Percentiles rank a stretch among this genome's conserved stretches.
Conservation (phyloP, 805 yeast species). For the Zygoascus bituminiphila region DNA sequence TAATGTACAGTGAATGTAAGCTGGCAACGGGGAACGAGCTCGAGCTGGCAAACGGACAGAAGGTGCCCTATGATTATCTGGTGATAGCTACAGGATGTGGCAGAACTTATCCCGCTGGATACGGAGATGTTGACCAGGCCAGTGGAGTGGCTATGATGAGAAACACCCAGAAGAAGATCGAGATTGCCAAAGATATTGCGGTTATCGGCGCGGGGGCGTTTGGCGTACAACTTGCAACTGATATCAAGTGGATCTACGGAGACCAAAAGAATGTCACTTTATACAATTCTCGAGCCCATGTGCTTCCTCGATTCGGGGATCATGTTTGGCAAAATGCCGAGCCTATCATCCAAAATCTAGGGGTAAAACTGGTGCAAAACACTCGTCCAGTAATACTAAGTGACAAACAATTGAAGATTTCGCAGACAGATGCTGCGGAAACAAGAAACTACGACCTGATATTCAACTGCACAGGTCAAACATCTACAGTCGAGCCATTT, state of each 20-base stretch:
- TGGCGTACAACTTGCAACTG: constrained; percentile 13
- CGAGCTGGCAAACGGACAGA: constrained; percentile 1
- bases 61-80: constrained; percentile 4
- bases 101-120: constrained; percentile 1
- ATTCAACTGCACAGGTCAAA: constrained; percentile 10
- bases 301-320: constrained; percentile 8
- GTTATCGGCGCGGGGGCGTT: constrained; percentile 15
- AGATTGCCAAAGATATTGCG: constrained; percentile 5
- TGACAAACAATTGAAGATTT: not conserved
- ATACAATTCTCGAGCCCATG: constrained; percentile 7
- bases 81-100: constrained; percentile 11
- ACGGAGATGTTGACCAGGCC: constrained; percentile 1
- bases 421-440: constrained; percentile 1
- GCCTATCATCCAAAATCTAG: not conserved
- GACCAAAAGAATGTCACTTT: constrained; percentile 5
- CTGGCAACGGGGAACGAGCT: not conserved
- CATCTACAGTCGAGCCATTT: constrained; percentile 6
- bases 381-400: constrained; percentile 4
- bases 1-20: constrained; percentile 2
- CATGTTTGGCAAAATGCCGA: constrained; percentile 4
- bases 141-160: constrained; percentile 7
- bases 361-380: constrained; percentile 4
- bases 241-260: constrained; percentile 9
- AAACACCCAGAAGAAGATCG: constrained; percentile 4
- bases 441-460: constrained; percentile 7